Evolutionary conservation across 768 basidiomycete species (phyloP).

Genomic region (Termitomyces titanicus): DNA sequence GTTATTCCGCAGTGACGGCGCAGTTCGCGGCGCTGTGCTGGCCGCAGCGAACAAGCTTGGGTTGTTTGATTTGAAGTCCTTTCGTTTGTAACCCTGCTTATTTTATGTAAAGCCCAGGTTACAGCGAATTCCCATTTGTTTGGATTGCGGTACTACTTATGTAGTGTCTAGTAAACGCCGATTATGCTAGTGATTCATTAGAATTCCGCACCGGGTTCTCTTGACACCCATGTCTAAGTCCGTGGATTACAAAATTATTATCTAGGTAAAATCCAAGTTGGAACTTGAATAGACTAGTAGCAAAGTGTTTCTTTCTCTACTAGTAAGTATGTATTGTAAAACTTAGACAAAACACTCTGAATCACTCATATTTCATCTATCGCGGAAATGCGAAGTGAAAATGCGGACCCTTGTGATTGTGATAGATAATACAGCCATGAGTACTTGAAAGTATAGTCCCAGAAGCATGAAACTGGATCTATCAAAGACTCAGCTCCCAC

Average conservation of each 20-base stretch:
- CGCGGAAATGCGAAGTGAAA: too few relatives aligned
- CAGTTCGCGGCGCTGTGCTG: constrained; percentile 1
- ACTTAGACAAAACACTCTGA: too few relatives aligned
- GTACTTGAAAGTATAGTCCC: neutral
- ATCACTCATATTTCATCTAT: too few relatives aligned
- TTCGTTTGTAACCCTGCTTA: neutral
- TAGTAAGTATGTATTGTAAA: too few relatives aligned
- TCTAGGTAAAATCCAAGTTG: neutral
- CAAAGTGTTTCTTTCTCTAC: too few relatives aligned
- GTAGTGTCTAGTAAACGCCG: too few relatives aligned
- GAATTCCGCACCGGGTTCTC: neutral
- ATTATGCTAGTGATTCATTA: too few relatives aligned
- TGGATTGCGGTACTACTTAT: too few relatives aligned
- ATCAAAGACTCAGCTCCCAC: constrained; percentile 35
- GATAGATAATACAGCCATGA: neutral
- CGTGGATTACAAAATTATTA: neutral
- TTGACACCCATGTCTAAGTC: neutral
- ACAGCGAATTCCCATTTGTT: too few relatives aligned
- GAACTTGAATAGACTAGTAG: neutral
- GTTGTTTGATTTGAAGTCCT: neutral
- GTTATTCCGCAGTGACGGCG: constrained; percentile 1
- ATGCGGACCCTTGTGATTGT: neutral
- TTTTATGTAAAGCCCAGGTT: neutral
- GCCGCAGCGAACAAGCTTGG: neutral
- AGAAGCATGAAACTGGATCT: neutral